Percentiles rank a stretch among this genome's conserved stretches.
Evolutionary conservation across 2,329 filamentous ascomycete genomes (phyloP).

Genomic region (Fusarium succisae): DNA sequence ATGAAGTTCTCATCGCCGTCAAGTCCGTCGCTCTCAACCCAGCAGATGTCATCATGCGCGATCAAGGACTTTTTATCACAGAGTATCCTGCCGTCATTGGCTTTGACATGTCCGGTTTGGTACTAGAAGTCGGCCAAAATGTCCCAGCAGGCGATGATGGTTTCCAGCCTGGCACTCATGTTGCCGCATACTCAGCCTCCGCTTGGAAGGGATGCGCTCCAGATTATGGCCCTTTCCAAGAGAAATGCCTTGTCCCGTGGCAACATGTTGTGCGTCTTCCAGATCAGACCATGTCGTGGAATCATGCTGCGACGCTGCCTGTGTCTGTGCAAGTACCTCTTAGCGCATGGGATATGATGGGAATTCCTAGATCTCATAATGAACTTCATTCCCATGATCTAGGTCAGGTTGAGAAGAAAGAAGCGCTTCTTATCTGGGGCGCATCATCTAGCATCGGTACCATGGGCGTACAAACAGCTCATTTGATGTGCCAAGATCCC

Average conservation of each 20-base stretch:
- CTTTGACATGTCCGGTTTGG: constrained; percentile 55
- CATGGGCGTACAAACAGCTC: constrained; percentile 54
- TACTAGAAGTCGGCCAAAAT: constrained; percentile 52
- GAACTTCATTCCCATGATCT: not conserved
- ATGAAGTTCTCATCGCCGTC: constrained; percentile 58
- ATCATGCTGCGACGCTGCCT: constrained; percentile 52
- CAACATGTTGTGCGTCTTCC: constrained; percentile 51
- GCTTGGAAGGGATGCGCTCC: constrained; percentile 55
- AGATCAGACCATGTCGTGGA: constrained; percentile 48
- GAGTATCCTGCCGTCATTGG: constrained; percentile 54
- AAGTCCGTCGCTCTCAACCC: constrained; percentile 61
- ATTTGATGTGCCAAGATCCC: constrained; percentile 47
- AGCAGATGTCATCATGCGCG: constrained; percentile 54
- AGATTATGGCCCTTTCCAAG: constrained; percentile 59
- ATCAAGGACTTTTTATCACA: constrained; percentile 52
- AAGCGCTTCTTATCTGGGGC: constrained; percentile 55
- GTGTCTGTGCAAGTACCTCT: constrained; percentile 51
- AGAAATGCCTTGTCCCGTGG: constrained; percentile 53
- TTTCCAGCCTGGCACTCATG: constrained; percentile 49
- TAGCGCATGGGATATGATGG: constrained; percentile 52
- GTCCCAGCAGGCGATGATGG: constrained; percentile 43
- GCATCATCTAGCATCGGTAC: constrained; percentile 57
- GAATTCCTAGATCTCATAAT: constrained; percentile 41
- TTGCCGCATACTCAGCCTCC: constrained; percentile 51
- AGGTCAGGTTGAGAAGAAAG: constrained; percentile 30